Conservation (phyloP, 108 stramenopile genomes). For the Skeletonema marinoi region DNA sequence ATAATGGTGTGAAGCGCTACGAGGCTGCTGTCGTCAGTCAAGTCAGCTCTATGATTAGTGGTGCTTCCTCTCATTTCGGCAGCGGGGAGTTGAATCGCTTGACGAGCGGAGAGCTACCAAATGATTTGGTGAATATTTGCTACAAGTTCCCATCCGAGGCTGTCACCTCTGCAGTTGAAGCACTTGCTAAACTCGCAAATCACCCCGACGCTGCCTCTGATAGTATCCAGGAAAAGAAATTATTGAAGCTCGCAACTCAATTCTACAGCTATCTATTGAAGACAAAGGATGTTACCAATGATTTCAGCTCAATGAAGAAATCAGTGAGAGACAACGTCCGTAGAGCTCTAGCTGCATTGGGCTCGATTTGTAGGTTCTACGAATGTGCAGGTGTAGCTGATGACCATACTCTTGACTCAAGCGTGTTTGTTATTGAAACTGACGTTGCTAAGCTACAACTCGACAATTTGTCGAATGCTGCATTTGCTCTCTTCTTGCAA, state of each 20-base stretch:
- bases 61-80: constrained; percentile 49
- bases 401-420: constrained; percentile 39
- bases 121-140: constrained; percentile 69
- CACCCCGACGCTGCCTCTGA: constrained; percentile 45
- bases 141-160: constrained; percentile 72
- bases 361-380: constrained; percentile 68
- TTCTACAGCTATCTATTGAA: constrained; percentile 80
- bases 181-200: constrained; percentile 64
- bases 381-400: constrained; percentile 32
- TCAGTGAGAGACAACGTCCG: constrained; percentile 57
- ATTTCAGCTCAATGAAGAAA: constrained; percentile 43
- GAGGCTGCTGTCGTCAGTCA: constrained; percentile 70
- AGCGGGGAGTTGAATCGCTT: constrained; percentile 51
- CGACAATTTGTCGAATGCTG: constrained; percentile 45
- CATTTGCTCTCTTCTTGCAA: constrained; percentile 60
- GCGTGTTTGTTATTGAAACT: constrained; percentile 14
- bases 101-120: constrained; percentile 50
- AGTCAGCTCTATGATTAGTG: constrained; percentile 66
- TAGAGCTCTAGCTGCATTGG: constrained; percentile 74
- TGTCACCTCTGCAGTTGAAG: constrained; percentile 63
- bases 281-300: constrained; percentile 43
- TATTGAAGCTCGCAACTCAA: constrained; percentile 60
- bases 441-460: constrained; percentile 24
- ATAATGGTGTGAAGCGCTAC: constrained; percentile 70
- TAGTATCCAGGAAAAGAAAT: constrained; percentile 46